Base-by-base conservation (phyloP, 1,284 basidiomycete species). In the Irpex sp. region DNA sequence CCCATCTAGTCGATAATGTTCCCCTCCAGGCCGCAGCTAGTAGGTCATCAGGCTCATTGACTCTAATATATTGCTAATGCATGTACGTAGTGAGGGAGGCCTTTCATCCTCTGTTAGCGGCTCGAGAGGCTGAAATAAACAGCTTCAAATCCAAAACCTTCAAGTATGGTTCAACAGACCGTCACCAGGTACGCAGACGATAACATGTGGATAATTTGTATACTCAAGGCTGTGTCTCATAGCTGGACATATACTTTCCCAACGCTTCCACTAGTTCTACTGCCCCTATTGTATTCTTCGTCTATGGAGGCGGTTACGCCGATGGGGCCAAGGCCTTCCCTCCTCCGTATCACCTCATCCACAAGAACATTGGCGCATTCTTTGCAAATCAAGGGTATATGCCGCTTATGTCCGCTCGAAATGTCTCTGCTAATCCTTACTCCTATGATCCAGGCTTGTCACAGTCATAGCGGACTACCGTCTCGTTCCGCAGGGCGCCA, bases 391-490 rank as follows among this genome's bases (percentile, higher is more conserved):
- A 74, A n/a, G 86, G 87, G 73, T 73, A 38, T 55, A 66, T 61
- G 36, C 15, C 15, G 34, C 40, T 11, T 21, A 58, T 13, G 7
- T 49, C 9, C 37, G 38, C 48, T 8, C 11, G 8, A 36, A 3
- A 26, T 11, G 15, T 13, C 36, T 21, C 40, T 44, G 15, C 40
- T 11, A 44, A 52, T 9, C n/a, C 17, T 51, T 1, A 7, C 21
- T 61, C 48, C 36, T 49, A 17, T 26, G n/a, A 9, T 40, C 2
- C 57, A 74, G 72, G 0, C 82, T 86, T 72, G 66, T 88, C 63
- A 82, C 82, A 13, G 74, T 88, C 64, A 84, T 89, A 63, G 79
- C 87, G 0, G 86, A 89, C 72, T 89, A 89, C 67, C 82, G 85
- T 2, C 80, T 89, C 44, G 80, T 81, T 1, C 87, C 87, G 2